Conservation (phyloP, 768 basidiomycete genomes). For the Sporobolomyces phaffii region DNA sequence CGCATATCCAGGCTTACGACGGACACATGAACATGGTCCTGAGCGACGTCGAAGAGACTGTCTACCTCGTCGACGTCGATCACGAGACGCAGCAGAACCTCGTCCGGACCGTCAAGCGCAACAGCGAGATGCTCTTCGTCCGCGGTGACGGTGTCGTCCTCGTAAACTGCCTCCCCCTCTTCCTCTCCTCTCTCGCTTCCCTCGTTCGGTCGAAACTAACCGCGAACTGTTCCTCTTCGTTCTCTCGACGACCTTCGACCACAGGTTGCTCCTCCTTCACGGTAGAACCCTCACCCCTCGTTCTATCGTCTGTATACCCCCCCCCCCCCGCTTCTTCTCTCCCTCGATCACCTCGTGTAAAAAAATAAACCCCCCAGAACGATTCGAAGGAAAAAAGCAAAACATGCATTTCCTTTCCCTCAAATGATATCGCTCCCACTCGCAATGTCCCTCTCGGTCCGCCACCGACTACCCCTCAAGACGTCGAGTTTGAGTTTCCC, state of each 20-base stretch:
- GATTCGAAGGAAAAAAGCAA: too few species aligned
- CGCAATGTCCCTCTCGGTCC: conserved; percentile 30
- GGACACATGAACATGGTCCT: conserved; percentile 99
- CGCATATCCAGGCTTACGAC: conserved; percentile 99
- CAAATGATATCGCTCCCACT: conserved; percentile 36
- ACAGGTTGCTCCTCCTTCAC: conserved; percentile 35
- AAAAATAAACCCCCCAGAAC: too few species aligned
- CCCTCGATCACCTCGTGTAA: too few species aligned
- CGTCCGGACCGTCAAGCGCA: conserved; percentile 79
- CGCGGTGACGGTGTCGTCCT: conserved; percentile 95
- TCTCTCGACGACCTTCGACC: too few species aligned
- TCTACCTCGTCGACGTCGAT: conserved; percentile 84
- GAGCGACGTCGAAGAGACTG: conserved; percentile 94
- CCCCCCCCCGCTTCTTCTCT: too few species aligned
- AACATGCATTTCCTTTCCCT: neutral
- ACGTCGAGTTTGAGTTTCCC: conserved; percentile 31
- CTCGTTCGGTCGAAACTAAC: neutral
- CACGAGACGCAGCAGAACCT: conserved; percentile 59
- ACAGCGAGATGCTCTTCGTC: conserved; percentile 96
- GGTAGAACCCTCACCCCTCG: conserved; percentile 14
- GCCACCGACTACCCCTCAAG: conserved; percentile 25
- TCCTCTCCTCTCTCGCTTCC: too few species aligned
- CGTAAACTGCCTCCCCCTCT: conserved; percentile 53
- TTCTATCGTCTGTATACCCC: too few species aligned
- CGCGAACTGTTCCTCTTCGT: neutral